phyloP scores from a whole-genome alignment of 768 basidiomycete genomes.

The Candolleomyces aberdarensis region DNA sequence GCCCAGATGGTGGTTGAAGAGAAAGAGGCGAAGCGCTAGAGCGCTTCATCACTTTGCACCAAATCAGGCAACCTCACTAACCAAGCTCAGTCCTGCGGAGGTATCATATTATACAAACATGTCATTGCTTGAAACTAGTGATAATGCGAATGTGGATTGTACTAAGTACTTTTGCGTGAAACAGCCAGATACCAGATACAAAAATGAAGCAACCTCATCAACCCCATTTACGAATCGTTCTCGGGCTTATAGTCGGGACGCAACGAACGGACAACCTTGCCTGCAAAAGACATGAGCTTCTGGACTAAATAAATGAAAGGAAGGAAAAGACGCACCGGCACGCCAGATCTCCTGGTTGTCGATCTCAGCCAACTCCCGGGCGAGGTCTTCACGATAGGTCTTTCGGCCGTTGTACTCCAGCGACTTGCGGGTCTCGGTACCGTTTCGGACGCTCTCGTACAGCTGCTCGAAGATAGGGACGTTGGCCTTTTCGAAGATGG shows the following conservation, averaged over 20 bases:
- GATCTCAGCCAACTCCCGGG: slow-evolving; percentile 90
- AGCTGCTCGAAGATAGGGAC: slow-evolving; percentile 91
- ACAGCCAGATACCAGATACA: background rate
- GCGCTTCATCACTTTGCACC: background rate
- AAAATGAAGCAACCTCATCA: background rate
- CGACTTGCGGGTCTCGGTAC: slow-evolving; percentile 95
- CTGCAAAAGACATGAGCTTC: slow-evolving; percentile 29
- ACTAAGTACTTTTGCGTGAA: slow-evolving; percentile 19
- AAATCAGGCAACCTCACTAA: background rate
- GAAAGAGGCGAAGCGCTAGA: background rate
- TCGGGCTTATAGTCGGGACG: slow-evolving; percentile 82
- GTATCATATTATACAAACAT: too few relatives aligned
- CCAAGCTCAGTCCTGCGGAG: too few relatives aligned
- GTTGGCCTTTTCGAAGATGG: slow-evolving; percentile 93
- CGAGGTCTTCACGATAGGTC: slow-evolving; percentile 92
- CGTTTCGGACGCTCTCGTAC: slow-evolving; percentile 92
- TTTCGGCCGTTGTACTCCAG: slow-evolving; percentile 92
- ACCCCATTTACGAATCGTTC: slow-evolving; percentile 15
- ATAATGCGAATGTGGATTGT: background rate
- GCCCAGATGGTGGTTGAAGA: background rate
- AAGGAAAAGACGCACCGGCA: slow-evolving; percentile 22
- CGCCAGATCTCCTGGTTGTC: slow-evolving; percentile 99
- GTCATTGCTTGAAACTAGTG: too few relatives aligned
- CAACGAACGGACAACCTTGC: slow-evolving; percentile 88
- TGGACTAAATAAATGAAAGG: too few relatives aligned